These are phyloP conservation scores for Arthrobotrys sinensis DNA, from an alignment of 2,329 filamentous ascomycete genomes.

Conservation along the genomic window DNA sequence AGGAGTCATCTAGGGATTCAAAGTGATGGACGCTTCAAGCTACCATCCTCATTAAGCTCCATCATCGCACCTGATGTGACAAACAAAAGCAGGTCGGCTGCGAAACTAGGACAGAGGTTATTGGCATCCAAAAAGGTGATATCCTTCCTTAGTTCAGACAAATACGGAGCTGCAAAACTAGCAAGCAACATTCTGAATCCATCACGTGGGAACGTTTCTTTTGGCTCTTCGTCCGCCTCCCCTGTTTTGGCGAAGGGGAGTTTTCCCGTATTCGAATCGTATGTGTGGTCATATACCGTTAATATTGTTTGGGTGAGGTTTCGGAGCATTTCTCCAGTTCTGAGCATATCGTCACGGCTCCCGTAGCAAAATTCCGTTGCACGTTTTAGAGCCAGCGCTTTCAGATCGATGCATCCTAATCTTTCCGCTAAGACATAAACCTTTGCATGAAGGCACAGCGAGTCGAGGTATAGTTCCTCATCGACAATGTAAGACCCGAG, in stretches of 20 bases:
- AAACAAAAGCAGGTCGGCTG: slow-evolving; percentile 1
- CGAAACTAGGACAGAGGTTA: slow-evolving; percentile 1
- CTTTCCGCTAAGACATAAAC: slow-evolving; percentile 40
- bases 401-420: slow-evolving; percentile 31
- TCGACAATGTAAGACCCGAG: slow-evolving; percentile 21
- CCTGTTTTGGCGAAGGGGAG: background rate
- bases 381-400: slow-evolving; percentile 16
- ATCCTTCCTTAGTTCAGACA: background rate
- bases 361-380: slow-evolving; percentile 12
- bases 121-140: slow-evolving; percentile 7
- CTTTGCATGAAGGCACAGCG: slow-evolving; percentile 21
- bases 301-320: background rate
- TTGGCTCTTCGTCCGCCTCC: background rate
- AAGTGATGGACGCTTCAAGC: background rate
- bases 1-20: too few species aligned
- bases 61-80: background rate
- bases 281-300: slow-evolving; percentile 3
- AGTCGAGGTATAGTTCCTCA: background rate
- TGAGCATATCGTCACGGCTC: background rate
- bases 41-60: background rate
- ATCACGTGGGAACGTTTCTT: background rate
- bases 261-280: slow-evolving; percentile 17
- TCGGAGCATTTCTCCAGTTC: background rate
- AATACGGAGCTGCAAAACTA: background rate
- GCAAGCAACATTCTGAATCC: slow-evolving; percentile 22